Evolutionary conservation across 2,329 filamentous ascomycete species (phyloP), one percentile per base, ranked within the genome.

Genomic region (Biscogniauxia marginata): DNA sequence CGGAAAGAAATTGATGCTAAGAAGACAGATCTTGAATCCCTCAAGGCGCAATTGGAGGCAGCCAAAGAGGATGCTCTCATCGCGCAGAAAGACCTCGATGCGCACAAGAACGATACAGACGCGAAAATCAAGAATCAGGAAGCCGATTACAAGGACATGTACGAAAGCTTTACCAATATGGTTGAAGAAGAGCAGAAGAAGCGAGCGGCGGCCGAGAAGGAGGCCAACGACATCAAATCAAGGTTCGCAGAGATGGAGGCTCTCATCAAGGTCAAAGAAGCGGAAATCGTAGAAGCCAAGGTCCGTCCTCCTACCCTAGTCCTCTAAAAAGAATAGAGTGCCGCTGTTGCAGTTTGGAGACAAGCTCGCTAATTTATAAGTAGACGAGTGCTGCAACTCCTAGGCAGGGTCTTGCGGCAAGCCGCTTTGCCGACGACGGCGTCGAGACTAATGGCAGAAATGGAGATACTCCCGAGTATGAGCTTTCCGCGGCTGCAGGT

Each of bases 81-180:
- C 53, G 70, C 74, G 1, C 73, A 79, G 58, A 82, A 83, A 68
- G 81, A 84, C 51, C 73, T 85, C 0, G 79, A 83, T 59, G 77
- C 80, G 7, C 73, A 79, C 63, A 78, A 76, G 69, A 74, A 77
- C 20, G 79, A 82, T 63, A 76, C 78, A 3, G 78, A 80, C 9
- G 77, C 77, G 9, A 79, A 77, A 67, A 65, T 75, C 52, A 84
- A 84, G 78, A 83, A 77, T n/a, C 75, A 80, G 48, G 75, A 78
- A 68, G 76, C 79, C n/a, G 83, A 86, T 68, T 86, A 84, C 70
- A 79, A 82, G 66, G 83, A 86, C 60, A 81, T 87, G 74, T 82
- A 84, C 66, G 83, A 87, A 51, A 84, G 80, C 58, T 78, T 87
- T 75, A 85, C 81, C 4, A 72, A 81, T 62, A 73, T 87, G 52